These are phyloP conservation scores for Fragilaria crotonensis DNA, from an alignment of 108 stramenopile genomes.

Conservation along the genomic window DNA sequence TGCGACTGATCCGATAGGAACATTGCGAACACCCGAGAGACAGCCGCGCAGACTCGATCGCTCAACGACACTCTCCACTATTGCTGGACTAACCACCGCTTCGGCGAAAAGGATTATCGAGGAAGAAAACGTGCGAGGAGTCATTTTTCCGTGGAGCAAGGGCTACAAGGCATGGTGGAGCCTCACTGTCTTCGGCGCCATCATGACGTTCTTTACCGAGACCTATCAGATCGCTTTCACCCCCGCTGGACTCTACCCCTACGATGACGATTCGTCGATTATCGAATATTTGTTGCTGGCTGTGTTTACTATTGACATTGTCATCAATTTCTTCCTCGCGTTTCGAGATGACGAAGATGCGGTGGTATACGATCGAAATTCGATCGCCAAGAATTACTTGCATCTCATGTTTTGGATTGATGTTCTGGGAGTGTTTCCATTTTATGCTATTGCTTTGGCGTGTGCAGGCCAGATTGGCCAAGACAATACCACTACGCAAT, in stretches of 20 bases:
- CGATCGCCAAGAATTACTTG: constrained; percentile 36
- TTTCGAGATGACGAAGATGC: constrained; percentile 29
- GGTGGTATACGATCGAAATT: constrained; percentile 16
- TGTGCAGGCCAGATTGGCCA: constrained; percentile 25
- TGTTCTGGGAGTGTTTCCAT: constrained; percentile 51
- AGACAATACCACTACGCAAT: constrained; percentile 6
- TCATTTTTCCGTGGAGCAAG: constrained; percentile 18
- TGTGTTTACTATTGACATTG: constrained; percentile 38
- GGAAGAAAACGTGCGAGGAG: too few species aligned
- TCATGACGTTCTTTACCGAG: constrained; percentile 39
- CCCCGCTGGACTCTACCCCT: constrained; percentile 15
- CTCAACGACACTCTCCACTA: too few species aligned
- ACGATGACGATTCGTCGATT: constrained; percentile 19
- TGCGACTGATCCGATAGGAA: too few species aligned
- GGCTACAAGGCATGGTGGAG: constrained; percentile 33
- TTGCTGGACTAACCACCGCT: too few species aligned
- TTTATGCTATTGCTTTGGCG: constrained; percentile 24
- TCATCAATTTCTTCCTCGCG: constrained; percentile 46
- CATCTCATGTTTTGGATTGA: constrained; percentile 46
- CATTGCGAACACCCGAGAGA: too few species aligned
- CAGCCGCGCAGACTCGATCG: too few species aligned
- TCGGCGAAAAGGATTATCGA: too few species aligned
- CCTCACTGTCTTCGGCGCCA: constrained; percentile 31
- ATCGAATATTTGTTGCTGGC: constrained; percentile 27
- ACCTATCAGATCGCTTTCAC: constrained; percentile 44